Evolutionary conservation across 2,329 filamentous ascomycete genomes (phyloP), one percentile per base, ranked within the genome.

Genomic region (Diaporthe longicolla): DNA sequence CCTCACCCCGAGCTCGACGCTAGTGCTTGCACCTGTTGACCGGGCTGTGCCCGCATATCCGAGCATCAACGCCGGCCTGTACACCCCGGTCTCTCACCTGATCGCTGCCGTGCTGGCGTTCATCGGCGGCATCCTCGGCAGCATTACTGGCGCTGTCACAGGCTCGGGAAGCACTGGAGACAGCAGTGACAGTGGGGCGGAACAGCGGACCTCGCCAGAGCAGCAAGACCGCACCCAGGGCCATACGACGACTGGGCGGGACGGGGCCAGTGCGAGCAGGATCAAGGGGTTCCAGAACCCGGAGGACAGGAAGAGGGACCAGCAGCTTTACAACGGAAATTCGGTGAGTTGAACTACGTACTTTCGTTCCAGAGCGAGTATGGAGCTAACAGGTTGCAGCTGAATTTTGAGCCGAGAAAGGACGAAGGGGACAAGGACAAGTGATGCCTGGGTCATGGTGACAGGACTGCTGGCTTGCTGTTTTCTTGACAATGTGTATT

Each of bases 301-400:
- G 52, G 84, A 87, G 26, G 85, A 89, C 75, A 85, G 87, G 52
- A 86, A 86, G 70, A 83, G 89, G 72, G 88, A 92, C 76, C 89
- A 91, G 58, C 93, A 97, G 79, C 89, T 97, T 61, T 98, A 98
- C 81, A 98, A 98, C 79, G 95, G 95, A 1, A 98, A 98, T 80
- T 94, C 94, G 81, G 94, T 95, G 86, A 83, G 90, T 84, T n/a
- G 13, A 58, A 3, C 48, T 24, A 9, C 13, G 19, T 13, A n/a
- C 15, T 29, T 24, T 52, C 21, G 8, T 15, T 13, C 5, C 2
- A 1, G 29, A 17, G n/a, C 7, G 26, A 3, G 37, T 26, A 43
- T 13, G 32, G 15, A 63, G 55, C 83, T 86, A 77, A 83, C 77
- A 69, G 70, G 3, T 19, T 58, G 69, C 76, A 93, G 91, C 82